A percentile compares a stretch with the other conserved stretches of the same genome.
Conservation (phyloP, 192 early-diverging fungal genomes). For the Umbelopsis sp. region DNA sequence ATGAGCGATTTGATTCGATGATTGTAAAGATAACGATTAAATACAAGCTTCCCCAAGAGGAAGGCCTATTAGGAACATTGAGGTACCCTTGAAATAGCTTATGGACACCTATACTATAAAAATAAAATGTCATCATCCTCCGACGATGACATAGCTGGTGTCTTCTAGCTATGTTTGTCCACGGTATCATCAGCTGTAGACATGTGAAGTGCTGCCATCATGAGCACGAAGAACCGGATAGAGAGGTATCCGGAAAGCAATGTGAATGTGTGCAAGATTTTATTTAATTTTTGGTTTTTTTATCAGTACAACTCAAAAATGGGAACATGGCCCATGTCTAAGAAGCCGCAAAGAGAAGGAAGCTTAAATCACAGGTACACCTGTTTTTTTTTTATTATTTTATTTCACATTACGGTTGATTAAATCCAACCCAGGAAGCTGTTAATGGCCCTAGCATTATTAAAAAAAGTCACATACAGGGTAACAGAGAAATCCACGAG, state of each 20-base stretch:
- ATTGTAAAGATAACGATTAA: constrained; percentile 22
- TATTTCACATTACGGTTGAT: too few relatives aligned
- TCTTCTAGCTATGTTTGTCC: constrained; percentile 12
- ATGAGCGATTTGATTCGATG: constrained; percentile 14
- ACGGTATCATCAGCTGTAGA: constrained; percentile 10
- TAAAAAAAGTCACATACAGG: too few relatives aligned
- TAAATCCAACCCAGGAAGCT: too few relatives aligned
- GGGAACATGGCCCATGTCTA: too few relatives aligned
- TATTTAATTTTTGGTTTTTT: too few relatives aligned
- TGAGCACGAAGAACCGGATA: neutral
- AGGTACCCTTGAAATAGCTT: constrained; percentile 16
- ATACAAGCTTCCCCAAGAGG: constrained; percentile 1
- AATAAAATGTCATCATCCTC: constrained; percentile 21
- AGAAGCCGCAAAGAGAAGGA: neutral
- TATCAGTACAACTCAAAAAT: neutral
- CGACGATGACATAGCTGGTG: constrained; percentile 15
- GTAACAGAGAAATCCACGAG: too few relatives aligned
- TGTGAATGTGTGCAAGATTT: neutral
- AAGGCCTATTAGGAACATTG: neutral
- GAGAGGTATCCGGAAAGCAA: neutral
- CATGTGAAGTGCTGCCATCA: neutral
- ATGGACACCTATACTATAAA: constrained; percentile 17
- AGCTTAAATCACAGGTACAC: constrained; percentile 1
- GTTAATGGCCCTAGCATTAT: too few relatives aligned
- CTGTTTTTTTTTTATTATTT: neutral